Base-by-base conservation (phyloP, 176 grass and related monocot species). In the Areca catechu region DNA sequence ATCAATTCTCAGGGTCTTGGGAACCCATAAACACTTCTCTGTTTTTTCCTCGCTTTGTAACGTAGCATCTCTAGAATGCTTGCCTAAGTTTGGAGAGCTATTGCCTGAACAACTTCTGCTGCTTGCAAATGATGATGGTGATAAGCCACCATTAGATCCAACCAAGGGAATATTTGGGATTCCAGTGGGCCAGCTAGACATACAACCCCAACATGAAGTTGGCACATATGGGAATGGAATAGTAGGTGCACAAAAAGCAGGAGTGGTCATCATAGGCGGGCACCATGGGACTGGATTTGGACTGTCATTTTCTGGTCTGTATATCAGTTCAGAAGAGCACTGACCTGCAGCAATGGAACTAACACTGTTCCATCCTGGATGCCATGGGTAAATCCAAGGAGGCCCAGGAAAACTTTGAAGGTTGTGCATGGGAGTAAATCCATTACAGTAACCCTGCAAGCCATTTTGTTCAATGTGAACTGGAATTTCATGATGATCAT, bases 1-100 rank as follows among this genome's bases (percentile, higher is more conserved):
- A 65, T 51, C 62, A 24, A 65, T 51, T 22, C 62, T 51, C 10
- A 65, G 62, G 4, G 62, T 65, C 48, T 65, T 65, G 22, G 62
- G 62, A 65, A 51, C 15, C 62, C 62, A 65, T 51, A 65, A 65
- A 16, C 5, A 24, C 3, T 65, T 65, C 22, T 51, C 62, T 24
- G 22, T 50, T 24, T 64, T 64, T 6, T 64, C 61, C 49, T 22
- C 48, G 0, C 48, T 17, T 7, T 65, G 21, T 7, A 20, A 65
- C 51, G 24, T 1, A 65, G 15, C 14, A 19, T 65, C 62, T 51
- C 62, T 65, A 51, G 62, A 65, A 51, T 65, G 62, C 21, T 65
- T 65, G 48, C 62, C 62, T 22, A 65, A 51, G 1, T 19, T 65
- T 17, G 62, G 62, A 51, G 48, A 18, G 21, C n/a, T 24, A 22